Conservation (phyloP, 2,329 filamentous ascomycete species). For the Neopestalotiopsis rosae region DNA sequence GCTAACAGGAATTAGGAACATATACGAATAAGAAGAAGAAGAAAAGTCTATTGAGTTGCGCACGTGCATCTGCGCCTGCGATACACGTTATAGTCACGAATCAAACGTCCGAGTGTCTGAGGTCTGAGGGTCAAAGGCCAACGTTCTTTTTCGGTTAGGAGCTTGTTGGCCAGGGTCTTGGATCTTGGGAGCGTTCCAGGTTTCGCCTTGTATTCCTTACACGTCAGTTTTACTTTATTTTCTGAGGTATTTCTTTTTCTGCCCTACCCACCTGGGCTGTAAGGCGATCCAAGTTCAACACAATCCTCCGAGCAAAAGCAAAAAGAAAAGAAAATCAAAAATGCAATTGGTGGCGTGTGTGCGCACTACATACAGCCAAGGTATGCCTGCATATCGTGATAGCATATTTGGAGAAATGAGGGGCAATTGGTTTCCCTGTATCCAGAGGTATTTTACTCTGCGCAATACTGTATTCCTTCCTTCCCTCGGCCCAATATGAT, state of each 20-base stretch:
- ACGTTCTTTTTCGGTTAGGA: not conserved
- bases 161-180: not conserved
- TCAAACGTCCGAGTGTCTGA: slow-evolving; percentile 11
- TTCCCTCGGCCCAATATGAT: too few relatives aligned
- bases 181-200: not conserved
- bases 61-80: slow-evolving; percentile 6
- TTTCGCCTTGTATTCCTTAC: not conserved
- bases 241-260: not conserved
- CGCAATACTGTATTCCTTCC: too few relatives aligned
- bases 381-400: not conserved
- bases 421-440: not conserved
- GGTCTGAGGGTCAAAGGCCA: slow-evolving; percentile 2
- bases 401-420: not conserved
- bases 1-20: not conserved
- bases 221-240: too few relatives aligned
- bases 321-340: too few relatives aligned
- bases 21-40: not conserved
- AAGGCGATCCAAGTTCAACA: not conserved
- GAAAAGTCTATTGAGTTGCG: not conserved
- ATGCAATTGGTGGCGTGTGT: too few relatives aligned
- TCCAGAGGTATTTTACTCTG: not conserved
- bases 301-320: too few relatives aligned
- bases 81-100: slow-evolving; percentile 1
- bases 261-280: not conserved
- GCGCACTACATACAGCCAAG: too few relatives aligned